Evolutionary conservation across 1,139 yeast species (phyloP), one percentile per base, ranked within the genome.

Genomic region (Pneumocystis oryctolagi): DNA sequence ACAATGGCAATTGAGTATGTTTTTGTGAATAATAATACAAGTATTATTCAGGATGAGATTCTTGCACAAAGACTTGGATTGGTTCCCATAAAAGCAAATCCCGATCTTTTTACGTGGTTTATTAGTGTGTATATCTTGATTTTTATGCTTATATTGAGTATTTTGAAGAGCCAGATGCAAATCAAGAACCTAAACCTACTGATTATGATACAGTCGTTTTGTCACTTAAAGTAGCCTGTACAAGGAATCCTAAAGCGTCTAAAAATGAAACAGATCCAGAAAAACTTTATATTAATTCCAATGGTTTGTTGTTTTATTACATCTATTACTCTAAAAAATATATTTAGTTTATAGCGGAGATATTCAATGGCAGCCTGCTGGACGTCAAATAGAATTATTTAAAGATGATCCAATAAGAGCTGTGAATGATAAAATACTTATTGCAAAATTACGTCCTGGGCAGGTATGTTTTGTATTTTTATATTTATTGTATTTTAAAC

Each of bases 11-110:
- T 95, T 35, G 98, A 92, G 74, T 82, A 87, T 66, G 89, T 92
- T 37, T 90, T 86, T 73, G 81, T 92, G 67, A 87, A 86, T 77
- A 90, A 89, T 80, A 92, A 92, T 76, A 92, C 98, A 1, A 87
- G 96, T 2, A 96, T 92, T 62, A 87, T 92, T 67, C 97, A 90
- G 74, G 98, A 92, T 74, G 98, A 92, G 76, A 96, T 92, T 16
- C 81, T 92, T 69, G 92, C 98, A 4, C 97, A 89, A 71, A 83
- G 98, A 78, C 83, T 92, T 66, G 98, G 98, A 59, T 79, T 92
- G 67, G 81, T 92, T 63, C 98, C 98, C 40, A 79, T 94, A 70
- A 85, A 85, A 69, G 86, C 89, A 61, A 95, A 89, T 72, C 97
- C 98, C n/a, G 97, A 92, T 75, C 75, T 79, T 70, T 78, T 88